These are phyloP conservation scores for Daldinia sp. DNA, from an alignment of 2,329 filamentous ascomycete genomes.

Conservation along the genomic window DNA sequence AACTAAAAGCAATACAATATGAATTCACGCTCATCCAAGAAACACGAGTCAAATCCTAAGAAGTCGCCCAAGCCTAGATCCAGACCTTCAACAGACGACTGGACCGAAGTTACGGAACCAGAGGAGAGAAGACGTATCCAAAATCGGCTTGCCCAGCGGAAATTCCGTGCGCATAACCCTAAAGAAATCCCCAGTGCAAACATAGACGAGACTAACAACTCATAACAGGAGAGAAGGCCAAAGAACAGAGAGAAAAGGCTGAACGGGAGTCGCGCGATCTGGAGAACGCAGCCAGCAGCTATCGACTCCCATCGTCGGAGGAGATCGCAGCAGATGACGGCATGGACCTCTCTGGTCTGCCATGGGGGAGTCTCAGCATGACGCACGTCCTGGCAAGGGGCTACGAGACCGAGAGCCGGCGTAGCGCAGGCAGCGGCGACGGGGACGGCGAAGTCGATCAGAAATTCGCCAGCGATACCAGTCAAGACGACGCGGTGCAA, in stretches of 20 bases:
- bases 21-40: constrained; percentile 54
- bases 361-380: constrained; percentile 78
- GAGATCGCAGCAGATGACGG: constrained; percentile 63
- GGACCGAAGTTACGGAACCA: constrained; percentile 76
- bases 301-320: constrained; percentile 69
- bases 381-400: constrained; percentile 64
- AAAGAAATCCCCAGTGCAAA: background rate
- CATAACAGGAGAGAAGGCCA: constrained; percentile 74
- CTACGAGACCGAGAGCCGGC: constrained; percentile 62
- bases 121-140: constrained; percentile 80
- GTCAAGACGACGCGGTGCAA: constrained; percentile 40
- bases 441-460: constrained; percentile 26
- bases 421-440: constrained; percentile 45
- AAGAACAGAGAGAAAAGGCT: constrained; percentile 73
- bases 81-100: constrained; percentile 68
- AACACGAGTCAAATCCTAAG: constrained; percentile 49
- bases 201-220: constrained; percentile 25
- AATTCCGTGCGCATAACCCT: constrained; percentile 71
- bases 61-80: constrained; percentile 55
- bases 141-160: constrained; percentile 80
- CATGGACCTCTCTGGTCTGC: constrained; percentile 72
- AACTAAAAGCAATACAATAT: constrained; percentile 32
- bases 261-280: constrained; percentile 74
- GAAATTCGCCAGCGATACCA: constrained; percentile 22
- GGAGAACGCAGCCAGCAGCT: constrained; percentile 72